These are phyloP conservation scores for Nothophaeocryptopus gaeumannii DNA, from an alignment of 2,329 filamentous ascomycete genomes.

Conservation along the genomic window DNA sequence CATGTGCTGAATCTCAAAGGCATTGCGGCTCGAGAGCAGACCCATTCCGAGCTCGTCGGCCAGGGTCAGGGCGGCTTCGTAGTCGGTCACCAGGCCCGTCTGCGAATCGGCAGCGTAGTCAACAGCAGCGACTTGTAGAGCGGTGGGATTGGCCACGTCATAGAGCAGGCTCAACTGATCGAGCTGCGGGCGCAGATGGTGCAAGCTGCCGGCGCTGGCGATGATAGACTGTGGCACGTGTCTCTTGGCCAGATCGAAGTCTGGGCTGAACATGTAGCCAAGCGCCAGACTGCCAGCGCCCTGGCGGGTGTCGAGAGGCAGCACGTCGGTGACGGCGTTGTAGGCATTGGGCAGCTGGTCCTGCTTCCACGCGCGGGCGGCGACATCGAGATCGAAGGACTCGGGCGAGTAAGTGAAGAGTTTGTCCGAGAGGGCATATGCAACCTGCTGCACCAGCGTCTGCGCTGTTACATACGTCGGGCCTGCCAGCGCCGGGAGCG, in stretches of 20 bases:
- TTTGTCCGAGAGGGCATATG: slow-evolving; percentile 93
- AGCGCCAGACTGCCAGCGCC: slow-evolving; percentile 89
- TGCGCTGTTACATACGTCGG: slow-evolving; percentile 93
- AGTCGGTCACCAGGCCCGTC: slow-evolving; percentile 79
- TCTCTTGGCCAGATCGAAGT: slow-evolving; percentile 89
- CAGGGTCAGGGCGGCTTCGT: slow-evolving; percentile 72
- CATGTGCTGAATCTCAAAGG: slow-evolving; percentile 95
- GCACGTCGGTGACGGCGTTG: slow-evolving; percentile 73
- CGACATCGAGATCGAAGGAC: slow-evolving; percentile 84
- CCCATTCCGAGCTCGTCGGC: slow-evolving; percentile 89
- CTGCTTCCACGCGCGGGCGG: slow-evolving; percentile 73
- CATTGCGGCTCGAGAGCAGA: slow-evolving; percentile 78
- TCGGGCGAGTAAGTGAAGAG: slow-evolving; percentile 96
- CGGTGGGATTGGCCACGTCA: slow-evolving; percentile 85
- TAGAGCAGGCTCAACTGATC: slow-evolving; percentile 92
- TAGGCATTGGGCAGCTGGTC: slow-evolving; percentile 73
- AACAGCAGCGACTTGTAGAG: slow-evolving; percentile 85
- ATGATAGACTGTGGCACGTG: slow-evolving; percentile 88
- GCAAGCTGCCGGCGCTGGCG: slow-evolving; percentile 78
- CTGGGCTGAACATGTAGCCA: slow-evolving; percentile 95
- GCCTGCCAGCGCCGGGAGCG: slow-evolving; percentile 65
- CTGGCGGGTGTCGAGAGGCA: slow-evolving; percentile 78
- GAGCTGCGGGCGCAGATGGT: slow-evolving; percentile 74
- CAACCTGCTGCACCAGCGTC: slow-evolving; percentile 90
- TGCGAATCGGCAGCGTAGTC: slow-evolving; percentile 68